Base-by-base conservation (phyloP, 768 basidiomycete species). In the Russula sp. region DNA sequence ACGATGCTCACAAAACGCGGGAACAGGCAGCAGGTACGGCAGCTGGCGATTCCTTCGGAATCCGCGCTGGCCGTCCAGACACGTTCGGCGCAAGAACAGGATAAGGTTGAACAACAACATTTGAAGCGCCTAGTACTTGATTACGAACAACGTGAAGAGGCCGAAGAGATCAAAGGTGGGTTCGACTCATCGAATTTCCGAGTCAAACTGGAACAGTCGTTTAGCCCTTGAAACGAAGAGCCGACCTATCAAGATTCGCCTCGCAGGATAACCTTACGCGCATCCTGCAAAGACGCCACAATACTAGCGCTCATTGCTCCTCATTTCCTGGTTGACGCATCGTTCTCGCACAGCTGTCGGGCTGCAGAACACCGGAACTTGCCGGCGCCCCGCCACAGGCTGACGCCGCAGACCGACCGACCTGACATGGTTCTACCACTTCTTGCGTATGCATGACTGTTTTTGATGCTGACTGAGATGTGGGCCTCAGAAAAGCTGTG, bases 41-140 rank as follows among this genome's bases (percentile, higher is more conserved):
- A 91, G 70, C 80, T 99, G 50, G 87, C 92, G 52, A 86, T 99
- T 48, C 97, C 97, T 10, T 78, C 91, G 8, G 87, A 84, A 68
- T 93, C 96, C 8, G 80, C 93, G 2, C 79, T 99, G 35, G 97
- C 96, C 0, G 80, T 94, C 55, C 93, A 97, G 70, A 95, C 94
- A 2, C 85, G 88, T 35, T 84, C 89, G 2, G 92, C 97, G 48
- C 97, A 98, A 71, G 77, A 91, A 65, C 94, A 94, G 72, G 94
- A 95, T 75, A 91, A 88, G 75, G 93, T 91, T 7, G 97, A 99
- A 72, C 96, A 98, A 69, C 94, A 98, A 73, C 92, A 98, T 65
- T 77, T 99, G 68, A 99, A 99, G 77, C 85, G 87, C n/a, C 81
- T 98, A 20, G 97, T 97, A 4, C 81, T 96, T 57, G 83, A 93